Evolutionary conservation across 2,329 filamentous ascomycete species (phyloP), one percentile per base, ranked within the genome.

Genomic region (Talaromyces atroroseus): DNA sequence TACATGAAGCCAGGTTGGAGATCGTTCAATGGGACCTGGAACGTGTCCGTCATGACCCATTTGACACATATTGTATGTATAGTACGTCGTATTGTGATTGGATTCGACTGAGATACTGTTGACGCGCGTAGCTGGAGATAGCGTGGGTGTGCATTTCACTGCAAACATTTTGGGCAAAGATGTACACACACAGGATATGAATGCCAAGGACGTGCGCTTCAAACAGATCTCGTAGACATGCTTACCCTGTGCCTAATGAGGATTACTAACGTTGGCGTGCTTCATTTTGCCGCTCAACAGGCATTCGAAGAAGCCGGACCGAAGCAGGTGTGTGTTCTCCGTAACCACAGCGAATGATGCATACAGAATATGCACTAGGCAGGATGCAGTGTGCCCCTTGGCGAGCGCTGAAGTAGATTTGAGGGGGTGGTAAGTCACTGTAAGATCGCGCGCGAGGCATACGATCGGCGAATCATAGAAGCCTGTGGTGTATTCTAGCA

Each of bases 391-490:
- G 46, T 20, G 16, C 24, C 16, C 46, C 20, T 47, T 45, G 51
- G 40, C 40, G 40, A 53, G 29, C 21, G 36, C 51, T 38, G 40
- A 12, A 44, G 18, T 32, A 54, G 49, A 34, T 42, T 52, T 34
- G 50, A 26, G 7, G 23, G 18, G 0, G 34, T 34, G 20, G 24
- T 26, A 26, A 26, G 24, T 26, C 24, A 26, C 24, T 50, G 32
- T 52, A 42, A 53, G 56, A 58, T 53, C 50, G 50, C 51, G 50
- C 51, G 51, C 51, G 42, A 56, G 40, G 47, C 32, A 50, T 54
- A 36, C 36, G 51, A 54, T 58, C 56, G 56, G 24, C 56, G 49
- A 54, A 58, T 58, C 56, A 54, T 20, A 45, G 26, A 24, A 24
- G 36, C 16, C 24, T 46, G 38, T 56, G 53, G 53, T 38, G 36